Conservation (phyloP, 306 rosid species). For the Urtica urens region DNA sequence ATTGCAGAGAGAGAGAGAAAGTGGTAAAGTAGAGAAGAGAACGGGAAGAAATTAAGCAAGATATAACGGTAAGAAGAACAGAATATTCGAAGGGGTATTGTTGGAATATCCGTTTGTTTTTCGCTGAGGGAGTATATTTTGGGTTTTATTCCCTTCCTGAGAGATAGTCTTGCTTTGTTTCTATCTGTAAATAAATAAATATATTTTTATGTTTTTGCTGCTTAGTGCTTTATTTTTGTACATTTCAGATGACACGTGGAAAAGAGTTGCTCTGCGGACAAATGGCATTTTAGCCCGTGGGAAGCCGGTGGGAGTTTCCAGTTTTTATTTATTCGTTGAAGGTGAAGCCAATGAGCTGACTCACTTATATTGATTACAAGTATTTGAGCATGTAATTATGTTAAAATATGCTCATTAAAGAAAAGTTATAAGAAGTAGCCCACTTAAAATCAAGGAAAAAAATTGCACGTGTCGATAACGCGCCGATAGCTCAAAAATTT, state of each 20-base stretch:
- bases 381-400: too few species aligned
- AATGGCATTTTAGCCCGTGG: neutral
- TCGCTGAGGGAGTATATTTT: slow-evolving; percentile 38
- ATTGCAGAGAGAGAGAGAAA: neutral
- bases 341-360: slow-evolving; percentile 2
- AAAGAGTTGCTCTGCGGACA: neutral
- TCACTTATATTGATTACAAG: too few species aligned
- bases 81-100: slow-evolving; percentile 71
- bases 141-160: slow-evolving; percentile 48
- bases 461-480: too few species aligned
- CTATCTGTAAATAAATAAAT: too few species aligned
- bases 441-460: too few species aligned
- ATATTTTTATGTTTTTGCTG: neutral
- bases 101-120: slow-evolving; percentile 66
- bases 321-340: neutral
- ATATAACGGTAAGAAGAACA: slow-evolving; percentile 39
- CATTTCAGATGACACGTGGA: slow-evolving; percentile 5
- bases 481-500: too few species aligned
- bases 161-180: too few species aligned
- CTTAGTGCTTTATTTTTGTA: neutral
- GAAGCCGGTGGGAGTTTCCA: neutral
- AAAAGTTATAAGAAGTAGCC: too few species aligned
- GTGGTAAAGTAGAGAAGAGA: neutral
- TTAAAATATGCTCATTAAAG: too few species aligned
- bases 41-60: neutral